Base-by-base conservation (phyloP, 2,329 filamentous ascomycete genomes). In the Lachnellula cervina region DNA sequence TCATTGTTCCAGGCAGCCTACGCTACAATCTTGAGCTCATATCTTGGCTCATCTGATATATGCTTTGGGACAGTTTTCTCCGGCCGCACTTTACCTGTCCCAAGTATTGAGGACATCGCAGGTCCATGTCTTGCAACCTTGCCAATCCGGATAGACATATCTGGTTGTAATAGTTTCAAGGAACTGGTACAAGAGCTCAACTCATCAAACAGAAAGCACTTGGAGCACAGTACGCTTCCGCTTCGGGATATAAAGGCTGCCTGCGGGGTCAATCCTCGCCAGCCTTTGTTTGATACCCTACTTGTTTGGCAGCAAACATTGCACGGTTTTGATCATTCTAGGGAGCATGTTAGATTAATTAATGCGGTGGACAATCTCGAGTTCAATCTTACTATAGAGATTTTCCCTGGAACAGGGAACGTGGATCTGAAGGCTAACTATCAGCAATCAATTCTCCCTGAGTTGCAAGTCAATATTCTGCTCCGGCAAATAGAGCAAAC, bases 291-390 rank as follows among this genome's bases (percentile, higher is more conserved):
- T 62, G 89, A 96, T 62, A 79, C 86, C 0, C 74, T 96, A 0
- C 86, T 96, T 64, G 85, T 92, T 0, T 97, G 92, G 77, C 92
- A 97, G 64, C 87, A 96, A 66, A 88, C 86, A 0, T 74, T 87
- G 1, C 71, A 74, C 28, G 59, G 61, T 2, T 61, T 67, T n/a
- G 59, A 66, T 3, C 66, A 73, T 64, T 63, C 64, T 59, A 57
- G 60, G 1, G 63, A 70, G 3, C 37, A 68, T 2, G 74, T 93
- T 0, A 70, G 66, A 9, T 76, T 90, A 53, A 68, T 81, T 0
- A 77, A 80, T 25, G 83, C 87, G 51, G 70, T 78, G 5, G 92
- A 97, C 67, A 81, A 82, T 21, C 74, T 94, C 6, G 91, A 96
- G 67, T 91, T 89, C 43, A 84, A 82, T 54, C 67, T 95, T 1